Evolutionary conservation across 495 filamentous ascomycete species (phyloP).

Genomic region (Paragyromitra xinjiangensis): DNA sequence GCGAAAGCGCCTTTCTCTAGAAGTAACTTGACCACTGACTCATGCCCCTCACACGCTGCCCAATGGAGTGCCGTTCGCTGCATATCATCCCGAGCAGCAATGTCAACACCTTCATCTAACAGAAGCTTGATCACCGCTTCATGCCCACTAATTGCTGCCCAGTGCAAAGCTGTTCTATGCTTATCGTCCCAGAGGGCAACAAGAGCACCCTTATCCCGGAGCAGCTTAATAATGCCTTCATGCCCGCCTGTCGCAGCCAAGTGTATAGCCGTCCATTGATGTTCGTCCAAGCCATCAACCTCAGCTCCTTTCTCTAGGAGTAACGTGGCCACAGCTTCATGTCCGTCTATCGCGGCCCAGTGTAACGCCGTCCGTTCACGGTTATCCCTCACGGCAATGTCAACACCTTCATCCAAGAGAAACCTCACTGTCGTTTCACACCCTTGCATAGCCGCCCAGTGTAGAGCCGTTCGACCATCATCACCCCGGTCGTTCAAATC

Average conservation of each 20-base stretch:
- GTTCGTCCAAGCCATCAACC: slow-evolving; percentile 9
- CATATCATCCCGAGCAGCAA: not conserved
- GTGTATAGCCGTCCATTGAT: slow-evolving; percentile 15
- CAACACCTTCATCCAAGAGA: slow-evolving; percentile 25
- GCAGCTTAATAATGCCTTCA: slow-evolving; percentile 15
- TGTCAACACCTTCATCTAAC: slow-evolving; percentile 6
- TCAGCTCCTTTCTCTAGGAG: slow-evolving; percentile 16
- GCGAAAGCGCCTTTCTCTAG: slow-evolving; percentile 20
- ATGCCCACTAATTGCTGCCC: slow-evolving; percentile 18
- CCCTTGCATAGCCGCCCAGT: slow-evolving; percentile 21
- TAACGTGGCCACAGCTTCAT: slow-evolving; percentile 18
- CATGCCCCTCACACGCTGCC: slow-evolving; percentile 21
- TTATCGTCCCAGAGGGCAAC: slow-evolving; percentile 16
- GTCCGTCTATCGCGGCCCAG: slow-evolving; percentile 20
- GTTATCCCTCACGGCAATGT: slow-evolving; percentile 1
- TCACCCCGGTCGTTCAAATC: not conserved
- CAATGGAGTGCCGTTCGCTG: slow-evolving; percentile 34
- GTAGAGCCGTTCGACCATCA: slow-evolving; percentile 18
- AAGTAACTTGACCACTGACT: slow-evolving; percentile 26
- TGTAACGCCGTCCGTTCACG: slow-evolving; percentile 10
- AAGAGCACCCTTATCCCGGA: slow-evolving; percentile 15
- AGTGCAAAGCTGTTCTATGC: slow-evolving; percentile 20
- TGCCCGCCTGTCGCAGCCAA: slow-evolving; percentile 19
- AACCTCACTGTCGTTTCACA: slow-evolving; percentile 15
- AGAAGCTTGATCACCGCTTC: slow-evolving; percentile 12